Conservation (phyloP, 2,329 filamentous ascomycete genomes). For the Alternaria alternata region DNA sequence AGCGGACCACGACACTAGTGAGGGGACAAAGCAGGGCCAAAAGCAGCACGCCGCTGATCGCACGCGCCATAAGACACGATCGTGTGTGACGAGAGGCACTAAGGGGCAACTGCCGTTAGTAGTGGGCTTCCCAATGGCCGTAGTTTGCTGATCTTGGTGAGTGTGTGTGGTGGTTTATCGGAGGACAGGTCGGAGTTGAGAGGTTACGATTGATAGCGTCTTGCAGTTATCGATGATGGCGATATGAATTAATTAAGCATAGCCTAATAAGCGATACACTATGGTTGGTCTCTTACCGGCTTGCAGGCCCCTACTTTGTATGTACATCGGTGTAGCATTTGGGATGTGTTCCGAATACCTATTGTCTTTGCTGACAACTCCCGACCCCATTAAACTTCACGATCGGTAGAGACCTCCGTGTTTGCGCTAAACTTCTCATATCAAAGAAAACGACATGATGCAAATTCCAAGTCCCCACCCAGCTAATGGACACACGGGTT, state of each 20-base stretch:
- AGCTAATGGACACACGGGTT: neutral
- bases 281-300: neutral
- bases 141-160: conserved; percentile 4
- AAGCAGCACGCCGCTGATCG: conserved; percentile 9
- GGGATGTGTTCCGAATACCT: neutral
- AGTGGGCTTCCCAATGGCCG: neutral
- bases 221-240: conserved; percentile 1
- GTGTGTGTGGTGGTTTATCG: conserved; percentile 2
- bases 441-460: neutral
- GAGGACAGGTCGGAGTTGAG: neutral
- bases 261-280: neutral
- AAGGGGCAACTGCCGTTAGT: conserved; percentile 5
- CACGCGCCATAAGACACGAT: neutral
- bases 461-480: neutral
- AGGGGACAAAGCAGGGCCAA: neutral
- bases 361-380: neutral
- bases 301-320: neutral
- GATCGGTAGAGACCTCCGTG: neutral
- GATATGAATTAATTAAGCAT: neutral
- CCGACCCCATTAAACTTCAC: neutral
- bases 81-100: neutral
- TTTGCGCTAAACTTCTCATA: neutral
- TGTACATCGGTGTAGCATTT: neutral
- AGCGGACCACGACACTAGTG: conserved; percentile 4
- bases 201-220: neutral